A percentile compares a stretch with the other conserved stretches of the same genome.
Evolutionary conservation across 306 rosid species (phyloP).

Genomic region (Cucurbita ficifolia): DNA sequence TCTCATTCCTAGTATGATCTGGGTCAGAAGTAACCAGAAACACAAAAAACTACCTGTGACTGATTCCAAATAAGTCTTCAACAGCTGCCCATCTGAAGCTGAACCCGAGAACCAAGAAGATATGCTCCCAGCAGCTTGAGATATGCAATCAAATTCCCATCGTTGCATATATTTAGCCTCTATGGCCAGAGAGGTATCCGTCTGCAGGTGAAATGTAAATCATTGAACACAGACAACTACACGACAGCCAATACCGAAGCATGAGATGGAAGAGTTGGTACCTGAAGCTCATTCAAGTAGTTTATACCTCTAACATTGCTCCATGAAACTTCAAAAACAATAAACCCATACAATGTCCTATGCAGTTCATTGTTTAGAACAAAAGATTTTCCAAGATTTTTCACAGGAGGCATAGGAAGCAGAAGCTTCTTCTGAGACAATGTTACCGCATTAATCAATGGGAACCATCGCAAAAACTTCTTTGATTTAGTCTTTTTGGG

Average conservation of each 20-base stretch:
- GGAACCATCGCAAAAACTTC: constrained; percentile 44
- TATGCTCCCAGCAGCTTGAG: constrained; percentile 66
- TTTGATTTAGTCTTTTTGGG: constrained; percentile 25
- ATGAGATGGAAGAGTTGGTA: constrained; percentile 10
- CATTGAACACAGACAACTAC: constrained; percentile 4
- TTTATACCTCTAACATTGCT: constrained; percentile 67
- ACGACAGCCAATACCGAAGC: constrained; percentile 4
- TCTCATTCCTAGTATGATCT: neutral
- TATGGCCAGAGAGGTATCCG: constrained; percentile 72
- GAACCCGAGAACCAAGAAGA: constrained; percentile 85
- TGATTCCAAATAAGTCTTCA: constrained; percentile 58
- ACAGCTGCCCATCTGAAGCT: constrained; percentile 32
- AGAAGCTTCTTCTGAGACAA: constrained; percentile 55
- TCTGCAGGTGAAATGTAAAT: constrained; percentile 35
- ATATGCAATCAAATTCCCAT: constrained; percentile 91
- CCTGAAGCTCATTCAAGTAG: constrained; percentile 96
- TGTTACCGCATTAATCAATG: constrained; percentile 43
- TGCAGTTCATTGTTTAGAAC: constrained; percentile 57
- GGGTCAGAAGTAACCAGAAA: neutral
- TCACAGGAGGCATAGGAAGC: constrained; percentile 79
- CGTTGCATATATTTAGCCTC: constrained; percentile 76
- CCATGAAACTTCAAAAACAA: constrained; percentile 84
- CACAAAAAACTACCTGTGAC: constrained; percentile 34
- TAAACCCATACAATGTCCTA: constrained; percentile 73
- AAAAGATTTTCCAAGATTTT: constrained; percentile 49